phyloP scores from a whole-genome alignment of 768 basidiomycete species.

The Termitomyces sp. region DNA sequence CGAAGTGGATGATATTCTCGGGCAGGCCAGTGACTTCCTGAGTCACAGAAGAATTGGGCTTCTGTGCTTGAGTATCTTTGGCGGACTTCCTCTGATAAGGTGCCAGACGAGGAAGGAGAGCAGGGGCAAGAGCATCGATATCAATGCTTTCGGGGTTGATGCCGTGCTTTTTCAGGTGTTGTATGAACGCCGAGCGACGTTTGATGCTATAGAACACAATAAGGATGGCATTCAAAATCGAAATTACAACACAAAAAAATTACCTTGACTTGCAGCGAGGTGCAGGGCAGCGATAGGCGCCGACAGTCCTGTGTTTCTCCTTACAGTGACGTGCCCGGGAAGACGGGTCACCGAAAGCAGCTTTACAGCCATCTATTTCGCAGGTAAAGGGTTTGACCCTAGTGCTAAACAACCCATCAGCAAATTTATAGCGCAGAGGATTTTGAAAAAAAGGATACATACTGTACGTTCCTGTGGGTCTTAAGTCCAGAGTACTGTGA shows the following conservation, averaged over 20 bases:
- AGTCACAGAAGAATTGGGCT: not conserved
- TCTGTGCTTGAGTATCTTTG: not conserved
- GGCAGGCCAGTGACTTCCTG: not conserved
- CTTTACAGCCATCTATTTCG: slow-evolving; percentile 36
- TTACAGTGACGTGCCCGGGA: slow-evolving; percentile 61
- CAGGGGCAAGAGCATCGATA: slow-evolving; percentile 26
- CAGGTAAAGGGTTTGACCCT: slow-evolving; percentile 49
- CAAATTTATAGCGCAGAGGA: not conserved
- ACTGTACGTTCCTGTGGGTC: slow-evolving; percentile 67
- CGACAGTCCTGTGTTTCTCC: slow-evolving; percentile 45
- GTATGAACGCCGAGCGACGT: slow-evolving; percentile 51
- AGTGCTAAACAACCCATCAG: slow-evolving; percentile 29
- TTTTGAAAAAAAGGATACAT: slow-evolving; percentile 22
- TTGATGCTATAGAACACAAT: slow-evolving; percentile 45
- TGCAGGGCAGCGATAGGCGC: slow-evolving; percentile 41
- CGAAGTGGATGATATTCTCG: not conserved
- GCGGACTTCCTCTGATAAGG: slow-evolving; percentile 2
- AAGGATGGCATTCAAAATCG: not conserved
- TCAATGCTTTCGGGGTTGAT: slow-evolving; percentile 24
- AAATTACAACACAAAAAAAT: slow-evolving; percentile 6
- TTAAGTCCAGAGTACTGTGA: slow-evolving; percentile 55
- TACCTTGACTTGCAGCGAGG: slow-evolving; percentile 44
- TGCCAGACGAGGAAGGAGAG: slow-evolving; percentile 13
- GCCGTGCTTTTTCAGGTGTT: slow-evolving; percentile 50
- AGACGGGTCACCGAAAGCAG: slow-evolving; percentile 64